Conservation (phyloP, 495 filamentous ascomycete genomes). For the Alectoria sarmentosa region DNA sequence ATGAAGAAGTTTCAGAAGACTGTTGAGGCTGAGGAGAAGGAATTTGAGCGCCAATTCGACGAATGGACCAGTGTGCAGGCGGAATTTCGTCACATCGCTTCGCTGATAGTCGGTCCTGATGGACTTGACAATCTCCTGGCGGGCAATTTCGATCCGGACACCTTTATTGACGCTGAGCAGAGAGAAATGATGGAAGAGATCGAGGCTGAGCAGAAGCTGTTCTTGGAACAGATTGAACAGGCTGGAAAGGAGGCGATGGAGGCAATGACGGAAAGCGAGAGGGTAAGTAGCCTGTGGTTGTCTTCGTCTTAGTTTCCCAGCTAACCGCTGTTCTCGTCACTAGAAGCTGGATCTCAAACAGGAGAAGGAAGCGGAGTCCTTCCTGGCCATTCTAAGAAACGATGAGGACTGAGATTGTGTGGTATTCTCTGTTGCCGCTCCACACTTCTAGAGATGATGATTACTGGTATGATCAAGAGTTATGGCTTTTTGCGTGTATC, state of each 20-base stretch:
- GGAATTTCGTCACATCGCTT: conserved; percentile 13
- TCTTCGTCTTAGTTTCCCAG: not conserved
- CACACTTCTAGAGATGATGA: not conserved
- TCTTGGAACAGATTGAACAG: conserved; percentile 11
- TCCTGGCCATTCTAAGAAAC: conserved; percentile 15
- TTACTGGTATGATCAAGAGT: no score
- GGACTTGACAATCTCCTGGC: conserved; percentile 6
- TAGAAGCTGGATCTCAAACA: conserved; percentile 18
- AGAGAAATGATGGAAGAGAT: conserved; percentile 13
- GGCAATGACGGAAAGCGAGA: conserved; percentile 21
- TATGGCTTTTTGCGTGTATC: not conserved
- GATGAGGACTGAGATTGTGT: conserved; percentile 18
- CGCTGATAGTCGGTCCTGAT: conserved; percentile 18
- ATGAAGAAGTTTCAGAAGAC: conserved; percentile 25
- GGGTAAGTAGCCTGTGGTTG: conserved; percentile 14
- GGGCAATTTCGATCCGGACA: not conserved
- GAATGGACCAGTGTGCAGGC: conserved; percentile 22
- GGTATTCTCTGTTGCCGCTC: not conserved
- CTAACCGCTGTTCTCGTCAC: not conserved
- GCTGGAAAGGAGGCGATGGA: conserved; percentile 9
- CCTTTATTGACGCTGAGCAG: conserved; percentile 12
- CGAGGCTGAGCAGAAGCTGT: conserved; percentile 17
- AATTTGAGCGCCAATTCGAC: conserved; percentile 18
- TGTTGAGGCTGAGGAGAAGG: conserved; percentile 16
- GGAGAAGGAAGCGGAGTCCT: conserved; percentile 14